Conservation (phyloP, 2,329 filamentous ascomycete genomes). For the Chaetomium sp. region DNA sequence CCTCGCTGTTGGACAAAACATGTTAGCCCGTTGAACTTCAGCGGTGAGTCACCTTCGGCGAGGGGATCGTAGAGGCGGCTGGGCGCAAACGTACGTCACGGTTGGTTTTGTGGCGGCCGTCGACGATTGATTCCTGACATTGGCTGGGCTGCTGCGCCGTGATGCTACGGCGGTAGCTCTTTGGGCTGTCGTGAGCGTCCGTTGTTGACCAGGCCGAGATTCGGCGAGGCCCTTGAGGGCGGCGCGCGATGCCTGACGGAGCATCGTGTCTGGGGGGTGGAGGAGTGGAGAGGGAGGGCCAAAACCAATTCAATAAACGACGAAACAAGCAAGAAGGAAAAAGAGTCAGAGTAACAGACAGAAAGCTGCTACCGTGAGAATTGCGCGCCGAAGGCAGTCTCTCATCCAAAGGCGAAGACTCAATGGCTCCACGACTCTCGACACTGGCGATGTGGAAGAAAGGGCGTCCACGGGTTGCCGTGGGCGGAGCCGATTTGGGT, state of each 20-base stretch:
- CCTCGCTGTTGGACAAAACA: slow-evolving; percentile 46
- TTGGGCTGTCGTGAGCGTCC: slow-evolving; percentile 46
- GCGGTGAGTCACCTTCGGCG: slow-evolving; percentile 35
- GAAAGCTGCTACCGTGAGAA: slow-evolving; percentile 26
- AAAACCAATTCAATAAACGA: slow-evolving; percentile 12
- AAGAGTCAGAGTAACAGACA: slow-evolving; percentile 24
- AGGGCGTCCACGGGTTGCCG: slow-evolving; percentile 26
- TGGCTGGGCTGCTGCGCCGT: slow-evolving; percentile 46
- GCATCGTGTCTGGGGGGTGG: slow-evolving; percentile 44
- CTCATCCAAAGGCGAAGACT: slow-evolving; percentile 31
- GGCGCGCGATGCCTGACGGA: slow-evolving; percentile 53
- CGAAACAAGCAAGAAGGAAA: slow-evolving; percentile 13
- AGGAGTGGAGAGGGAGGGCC: slow-evolving; percentile 27
- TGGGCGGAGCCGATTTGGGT: slow-evolving; percentile 23
- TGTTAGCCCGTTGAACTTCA: slow-evolving; percentile 33
- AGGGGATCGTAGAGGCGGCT: not conserved
- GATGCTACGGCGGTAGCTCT: slow-evolving; percentile 42
- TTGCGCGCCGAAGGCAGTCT: slow-evolving; percentile 1
- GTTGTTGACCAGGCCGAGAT: slow-evolving; percentile 42
- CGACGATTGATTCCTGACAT: slow-evolving; percentile 54
- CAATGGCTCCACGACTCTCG: slow-evolving; percentile 24
- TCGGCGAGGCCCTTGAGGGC: slow-evolving; percentile 50
- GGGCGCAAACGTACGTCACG: slow-evolving; percentile 54
- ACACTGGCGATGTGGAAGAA: slow-evolving; percentile 16
- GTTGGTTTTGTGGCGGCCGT: slow-evolving; percentile 51